Conservation (phyloP, 805 yeast species). For the Pichia rugopelliculosa region DNA sequence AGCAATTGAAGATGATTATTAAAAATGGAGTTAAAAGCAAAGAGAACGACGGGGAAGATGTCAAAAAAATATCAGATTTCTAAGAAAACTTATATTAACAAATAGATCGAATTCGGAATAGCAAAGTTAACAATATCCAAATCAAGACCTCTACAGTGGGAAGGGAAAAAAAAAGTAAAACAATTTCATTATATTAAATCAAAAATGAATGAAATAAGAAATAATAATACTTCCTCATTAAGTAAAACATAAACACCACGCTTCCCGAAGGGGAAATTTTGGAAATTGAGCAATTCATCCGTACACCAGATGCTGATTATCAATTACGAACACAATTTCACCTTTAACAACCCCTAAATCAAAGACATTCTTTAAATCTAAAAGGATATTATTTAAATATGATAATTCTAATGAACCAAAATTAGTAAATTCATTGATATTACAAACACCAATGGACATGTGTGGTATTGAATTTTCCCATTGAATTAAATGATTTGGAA, state of each 20-base stretch:
- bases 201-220: neutral
- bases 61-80: too few relatives aligned
- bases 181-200: too few relatives aligned
- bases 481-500: neutral
- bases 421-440: neutral
- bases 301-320: neutral
- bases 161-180: too few relatives aligned
- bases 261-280: neutral
- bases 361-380: neutral
- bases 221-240: neutral
- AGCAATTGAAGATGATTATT: too few relatives aligned
- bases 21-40: too few relatives aligned
- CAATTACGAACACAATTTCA: neutral
- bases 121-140: neutral
- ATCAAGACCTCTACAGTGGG: too few relatives aligned
- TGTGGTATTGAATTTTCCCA: neutral
- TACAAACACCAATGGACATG: neutral
- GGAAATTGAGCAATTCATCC: neutral
- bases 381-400: neutral
- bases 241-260: neutral
- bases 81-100: too few relatives aligned
- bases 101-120: neutral
- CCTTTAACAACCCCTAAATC: neutral
- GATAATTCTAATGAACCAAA: neutral
- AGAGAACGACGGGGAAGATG: too few relatives aligned